Evolutionary conservation across 768 basidiomycete species (phyloP).

Genomic region (Hericium alpestre): DNA sequence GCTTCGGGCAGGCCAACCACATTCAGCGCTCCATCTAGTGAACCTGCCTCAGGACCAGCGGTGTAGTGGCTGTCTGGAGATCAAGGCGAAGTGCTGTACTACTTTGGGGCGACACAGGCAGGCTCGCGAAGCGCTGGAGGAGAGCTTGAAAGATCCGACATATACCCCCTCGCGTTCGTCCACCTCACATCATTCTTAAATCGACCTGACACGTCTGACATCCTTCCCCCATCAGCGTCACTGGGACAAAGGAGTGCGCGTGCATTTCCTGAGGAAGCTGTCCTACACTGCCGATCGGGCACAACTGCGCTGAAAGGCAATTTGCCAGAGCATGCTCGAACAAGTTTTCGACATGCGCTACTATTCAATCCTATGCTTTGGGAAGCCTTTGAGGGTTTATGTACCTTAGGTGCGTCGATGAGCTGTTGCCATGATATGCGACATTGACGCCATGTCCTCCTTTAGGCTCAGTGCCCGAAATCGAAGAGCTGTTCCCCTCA

Average conservation of each 20-base stretch:
- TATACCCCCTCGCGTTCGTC: conserved; percentile 51
- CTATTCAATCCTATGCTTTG: conserved; percentile 69
- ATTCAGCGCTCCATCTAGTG: conserved; percentile 66
- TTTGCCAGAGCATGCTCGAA: conserved; percentile 59
- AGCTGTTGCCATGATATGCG: neutral
- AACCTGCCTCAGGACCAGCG: conserved; percentile 47
- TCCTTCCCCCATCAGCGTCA: conserved; percentile 32
- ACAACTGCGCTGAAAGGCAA: conserved; percentile 71
- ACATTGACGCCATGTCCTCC: conserved; percentile 9
- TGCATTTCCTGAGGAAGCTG: conserved; percentile 61
- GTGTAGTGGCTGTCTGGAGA: conserved; percentile 68
- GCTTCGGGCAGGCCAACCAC: conserved; percentile 56
- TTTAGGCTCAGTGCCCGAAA: conserved; percentile 56
- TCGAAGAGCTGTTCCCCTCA: conserved; percentile 65
- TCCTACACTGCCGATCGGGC: conserved; percentile 68
- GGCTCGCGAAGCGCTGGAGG: conserved; percentile 63
- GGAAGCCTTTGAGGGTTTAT: conserved; percentile 89
- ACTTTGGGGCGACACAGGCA: conserved; percentile 65
- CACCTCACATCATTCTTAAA: conserved; percentile 2
- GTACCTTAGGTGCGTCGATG: conserved; percentile 51
- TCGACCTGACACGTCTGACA: conserved; percentile 7
- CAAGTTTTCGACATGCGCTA: conserved; percentile 64
- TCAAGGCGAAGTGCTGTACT: conserved; percentile 70
- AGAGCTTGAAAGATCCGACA: conserved; percentile 40
- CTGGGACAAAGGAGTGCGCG: conserved; percentile 42